These are phyloP conservation scores for Guyanaporus albipodus DNA, from an alignment of 768 basidiomycete genomes.

Conservation along the genomic window DNA sequence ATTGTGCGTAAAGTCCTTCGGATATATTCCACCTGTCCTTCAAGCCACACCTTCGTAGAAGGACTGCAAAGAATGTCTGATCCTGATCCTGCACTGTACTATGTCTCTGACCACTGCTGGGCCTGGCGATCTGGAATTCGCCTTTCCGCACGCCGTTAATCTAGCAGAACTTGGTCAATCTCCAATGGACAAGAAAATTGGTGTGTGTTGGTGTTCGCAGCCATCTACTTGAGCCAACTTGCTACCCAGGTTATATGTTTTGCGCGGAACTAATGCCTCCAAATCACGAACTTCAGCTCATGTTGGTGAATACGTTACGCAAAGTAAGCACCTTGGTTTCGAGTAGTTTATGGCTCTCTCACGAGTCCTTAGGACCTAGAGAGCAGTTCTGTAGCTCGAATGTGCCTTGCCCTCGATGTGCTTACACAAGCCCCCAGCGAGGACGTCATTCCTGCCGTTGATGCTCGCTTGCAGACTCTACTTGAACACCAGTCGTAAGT, in stretches of 20 bases:
- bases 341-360: slow-evolving; percentile 1
- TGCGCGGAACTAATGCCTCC: slow-evolving; percentile 69
- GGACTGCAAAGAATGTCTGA: slow-evolving; percentile 59
- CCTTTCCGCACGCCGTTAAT: slow-evolving; percentile 71
- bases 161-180: slow-evolving; percentile 66
- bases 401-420: slow-evolving; percentile 70
- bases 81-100: slow-evolving; percentile 68
- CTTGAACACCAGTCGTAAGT: slow-evolving; percentile 77
- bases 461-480: slow-evolving; percentile 58
- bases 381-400: slow-evolving; percentile 46
- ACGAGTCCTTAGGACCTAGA: slow-evolving; percentile 60
- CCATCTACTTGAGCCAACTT: neutral
- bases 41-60: slow-evolving; percentile 38
- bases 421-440: slow-evolving; percentile 58
- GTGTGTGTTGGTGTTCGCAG: slow-evolving; percentile 31
- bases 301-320: slow-evolving; percentile 83
- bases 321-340: slow-evolving; percentile 46
- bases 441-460: slow-evolving; percentile 74
- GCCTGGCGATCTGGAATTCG: slow-evolving; percentile 57
- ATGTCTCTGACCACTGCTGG: slow-evolving; percentile 44
- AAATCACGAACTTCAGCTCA: slow-evolving; percentile 67
- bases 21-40: slow-evolving; percentile 2
- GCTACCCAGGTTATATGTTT: slow-evolving; percentile 65
- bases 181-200: slow-evolving; percentile 64
- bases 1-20: slow-evolving; percentile 42